Conservation (phyloP, 2,329 filamentous ascomycete genomes). For the Scleromitrula shiraiana region DNA sequence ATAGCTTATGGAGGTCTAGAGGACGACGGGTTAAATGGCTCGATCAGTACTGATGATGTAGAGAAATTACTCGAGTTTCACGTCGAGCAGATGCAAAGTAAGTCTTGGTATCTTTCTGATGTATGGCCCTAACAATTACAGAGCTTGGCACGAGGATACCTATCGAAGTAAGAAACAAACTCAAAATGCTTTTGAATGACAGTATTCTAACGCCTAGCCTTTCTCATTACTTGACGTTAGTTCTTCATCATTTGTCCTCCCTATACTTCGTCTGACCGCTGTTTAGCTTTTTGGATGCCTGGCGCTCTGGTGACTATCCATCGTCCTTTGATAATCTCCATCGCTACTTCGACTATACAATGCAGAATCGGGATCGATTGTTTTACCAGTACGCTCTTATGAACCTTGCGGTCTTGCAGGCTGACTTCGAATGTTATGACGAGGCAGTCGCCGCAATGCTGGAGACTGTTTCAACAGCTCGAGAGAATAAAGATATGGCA, state of each 20-base stretch:
- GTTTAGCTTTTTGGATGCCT: slow-evolving; percentile 76
- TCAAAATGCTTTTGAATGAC: slow-evolving; percentile 60
- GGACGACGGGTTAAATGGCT: slow-evolving; percentile 29
- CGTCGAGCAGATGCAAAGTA: slow-evolving; percentile 78
- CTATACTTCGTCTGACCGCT: slow-evolving; percentile 11
- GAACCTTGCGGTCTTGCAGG: slow-evolving; percentile 86
- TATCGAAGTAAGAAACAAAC: slow-evolving; percentile 60
- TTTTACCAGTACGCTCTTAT: slow-evolving; percentile 94
- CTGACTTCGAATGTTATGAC: slow-evolving; percentile 85
- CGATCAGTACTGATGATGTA: slow-evolving; percentile 68
- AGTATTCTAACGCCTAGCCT: slow-evolving; percentile 63
- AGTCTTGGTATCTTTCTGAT: slow-evolving; percentile 19
- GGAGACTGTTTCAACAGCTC: slow-evolving; percentile 87
- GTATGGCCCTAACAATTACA: slow-evolving; percentile 31
- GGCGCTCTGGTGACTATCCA: slow-evolving; percentile 83
- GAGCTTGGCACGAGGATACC: slow-evolving; percentile 73
- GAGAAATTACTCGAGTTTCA: slow-evolving; percentile 81
- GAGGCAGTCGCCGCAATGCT: slow-evolving; percentile 93
- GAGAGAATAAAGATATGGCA: slow-evolving; percentile 85
- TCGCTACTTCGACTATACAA: slow-evolving; percentile 94
- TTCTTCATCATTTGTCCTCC: not conserved
- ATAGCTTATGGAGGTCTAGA: slow-evolving; percentile 24
- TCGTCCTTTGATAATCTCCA: slow-evolving; percentile 87
- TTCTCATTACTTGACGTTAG: slow-evolving; percentile 64
- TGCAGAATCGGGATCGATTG: slow-evolving; percentile 72